Evolutionary conservation across 2,329 filamentous ascomycete genomes (phyloP).

Genomic region (Furcasterigmium sp.): DNA sequence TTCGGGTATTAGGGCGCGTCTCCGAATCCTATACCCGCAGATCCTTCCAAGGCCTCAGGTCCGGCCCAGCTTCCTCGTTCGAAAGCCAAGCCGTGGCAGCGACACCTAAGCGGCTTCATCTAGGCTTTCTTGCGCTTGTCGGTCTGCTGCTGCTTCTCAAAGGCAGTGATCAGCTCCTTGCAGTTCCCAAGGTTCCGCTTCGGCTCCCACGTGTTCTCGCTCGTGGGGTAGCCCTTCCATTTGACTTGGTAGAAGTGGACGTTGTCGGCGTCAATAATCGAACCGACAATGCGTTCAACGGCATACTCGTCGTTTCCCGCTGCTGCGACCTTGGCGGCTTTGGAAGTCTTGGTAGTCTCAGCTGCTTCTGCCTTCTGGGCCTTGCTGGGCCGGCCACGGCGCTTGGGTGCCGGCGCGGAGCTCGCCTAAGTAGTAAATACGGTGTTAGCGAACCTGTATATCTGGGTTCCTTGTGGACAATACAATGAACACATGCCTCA

Average conservation of each 20-base stretch:
- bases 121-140: background rate
- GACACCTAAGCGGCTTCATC: too few relatives aligned
- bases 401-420: background rate
- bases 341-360: background rate
- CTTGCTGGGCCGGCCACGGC: background rate
- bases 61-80: too few relatives aligned
- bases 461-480: too few relatives aligned
- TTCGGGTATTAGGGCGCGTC: too few relatives aligned
- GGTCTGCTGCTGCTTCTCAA: conserved; percentile 20
- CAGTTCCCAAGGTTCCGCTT: conserved; percentile 37
- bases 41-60: too few relatives aligned
- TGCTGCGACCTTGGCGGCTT: background rate
- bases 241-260: conserved; percentile 43
- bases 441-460: too few relatives aligned
- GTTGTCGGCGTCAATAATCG: conserved; percentile 29
- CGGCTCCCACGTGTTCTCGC: conserved; percentile 50
- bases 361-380: background rate
- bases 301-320: conserved; percentile 27
- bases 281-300: conserved; percentile 41
- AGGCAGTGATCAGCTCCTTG: conserved; percentile 25
- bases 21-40: too few relatives aligned
- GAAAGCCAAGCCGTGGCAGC: too few relatives aligned
- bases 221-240: conserved; percentile 42
- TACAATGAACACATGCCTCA: too few relatives aligned
- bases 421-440: too few relatives aligned